These are phyloP conservation scores for Geosmithia putterillii DNA, from an alignment of 2,329 filamentous ascomycete genomes.

Conservation along the genomic window DNA sequence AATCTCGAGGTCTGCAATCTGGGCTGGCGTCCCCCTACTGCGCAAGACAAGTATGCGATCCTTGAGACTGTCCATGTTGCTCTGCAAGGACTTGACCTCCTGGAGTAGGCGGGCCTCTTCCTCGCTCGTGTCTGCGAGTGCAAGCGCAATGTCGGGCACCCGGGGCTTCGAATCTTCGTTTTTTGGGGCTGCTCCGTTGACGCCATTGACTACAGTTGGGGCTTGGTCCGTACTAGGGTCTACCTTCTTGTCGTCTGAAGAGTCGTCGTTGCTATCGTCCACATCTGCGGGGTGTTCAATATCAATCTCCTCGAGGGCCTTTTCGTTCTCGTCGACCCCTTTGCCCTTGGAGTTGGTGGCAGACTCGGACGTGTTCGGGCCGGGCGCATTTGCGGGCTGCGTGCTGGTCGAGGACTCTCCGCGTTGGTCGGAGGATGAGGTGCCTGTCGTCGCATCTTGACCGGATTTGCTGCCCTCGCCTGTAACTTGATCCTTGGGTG, in stretches of 20 bases:
- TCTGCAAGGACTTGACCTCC: background rate
- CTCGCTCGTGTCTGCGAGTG: background rate
- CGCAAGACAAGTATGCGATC: background rate
- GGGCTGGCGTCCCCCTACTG: background rate
- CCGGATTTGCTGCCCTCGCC: background rate
- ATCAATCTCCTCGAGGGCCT: constrained; percentile 35
- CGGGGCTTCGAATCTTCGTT: background rate
- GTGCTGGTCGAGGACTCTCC: background rate
- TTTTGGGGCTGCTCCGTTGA: background rate
- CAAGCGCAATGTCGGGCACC: background rate
- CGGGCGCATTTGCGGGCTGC: background rate
- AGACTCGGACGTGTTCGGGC: background rate
- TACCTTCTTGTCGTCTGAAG: constrained; percentile 8
- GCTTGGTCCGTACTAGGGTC: background rate
- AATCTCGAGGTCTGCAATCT: background rate
- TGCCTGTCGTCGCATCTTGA: background rate
- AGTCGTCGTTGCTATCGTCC: constrained; percentile 13
- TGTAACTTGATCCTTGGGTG: background rate
- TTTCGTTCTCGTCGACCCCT: constrained; percentile 11
- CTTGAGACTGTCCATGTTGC: background rate
- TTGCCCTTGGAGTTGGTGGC: background rate
- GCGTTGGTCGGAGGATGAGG: background rate
- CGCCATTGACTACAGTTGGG: background rate
- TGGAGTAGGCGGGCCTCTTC: background rate
- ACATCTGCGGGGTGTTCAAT: constrained; percentile 24